Percentiles rank a stretch among this genome's conserved stretches.
phyloP scores from a whole-genome alignment of 768 basidiomycete species.

The Gymnopilus junonius region DNA sequence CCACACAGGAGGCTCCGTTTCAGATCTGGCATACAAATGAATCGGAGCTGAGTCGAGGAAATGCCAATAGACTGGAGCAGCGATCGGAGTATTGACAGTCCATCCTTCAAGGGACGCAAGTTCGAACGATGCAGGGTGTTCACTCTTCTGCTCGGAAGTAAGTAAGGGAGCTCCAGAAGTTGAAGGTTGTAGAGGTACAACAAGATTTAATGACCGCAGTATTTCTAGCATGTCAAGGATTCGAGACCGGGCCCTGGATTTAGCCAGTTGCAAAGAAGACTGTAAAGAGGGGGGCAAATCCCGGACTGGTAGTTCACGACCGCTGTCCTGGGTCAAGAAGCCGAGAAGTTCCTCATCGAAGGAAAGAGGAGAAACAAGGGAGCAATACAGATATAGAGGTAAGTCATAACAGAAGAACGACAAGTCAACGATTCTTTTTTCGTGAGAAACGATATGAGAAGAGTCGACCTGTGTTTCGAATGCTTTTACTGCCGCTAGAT shows the following conservation, averaged over 20 bases:
- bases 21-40: slow-evolving; percentile 61
- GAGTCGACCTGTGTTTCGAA: slow-evolving; percentile 46
- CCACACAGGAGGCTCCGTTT: slow-evolving; percentile 56
- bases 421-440: slow-evolving; percentile 61
- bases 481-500: slow-evolving; percentile 54
- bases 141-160: slow-evolving; percentile 45
- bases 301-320: slow-evolving; percentile 51
- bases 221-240: slow-evolving; percentile 66
- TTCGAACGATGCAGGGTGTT: slow-evolving; percentile 52
- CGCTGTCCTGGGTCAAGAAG: slow-evolving; percentile 53
- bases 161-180: slow-evolving; percentile 46
- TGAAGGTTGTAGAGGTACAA: slow-evolving; percentile 58
- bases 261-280: slow-evolving; percentile 58
- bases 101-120: slow-evolving; percentile 45
- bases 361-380: slow-evolving; percentile 59
- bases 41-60: slow-evolving; percentile 61
- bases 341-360: slow-evolving; percentile 61
- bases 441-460: slow-evolving; percentile 51
- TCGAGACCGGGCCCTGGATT: slow-evolving; percentile 60
- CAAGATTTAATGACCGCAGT: slow-evolving; percentile 60
- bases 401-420: slow-evolving; percentile 67
- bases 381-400: slow-evolving; percentile 66
- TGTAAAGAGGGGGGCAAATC: slow-evolving; percentile 57
- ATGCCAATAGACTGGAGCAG: slow-evolving; percentile 68
- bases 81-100: slow-evolving; percentile 44